A percentile compares a stretch with the other conserved stretches of the same genome.
Evolutionary conservation across 2,329 filamentous ascomycete genomes (phyloP).

Genomic region (Aspergillus caelatus): DNA sequence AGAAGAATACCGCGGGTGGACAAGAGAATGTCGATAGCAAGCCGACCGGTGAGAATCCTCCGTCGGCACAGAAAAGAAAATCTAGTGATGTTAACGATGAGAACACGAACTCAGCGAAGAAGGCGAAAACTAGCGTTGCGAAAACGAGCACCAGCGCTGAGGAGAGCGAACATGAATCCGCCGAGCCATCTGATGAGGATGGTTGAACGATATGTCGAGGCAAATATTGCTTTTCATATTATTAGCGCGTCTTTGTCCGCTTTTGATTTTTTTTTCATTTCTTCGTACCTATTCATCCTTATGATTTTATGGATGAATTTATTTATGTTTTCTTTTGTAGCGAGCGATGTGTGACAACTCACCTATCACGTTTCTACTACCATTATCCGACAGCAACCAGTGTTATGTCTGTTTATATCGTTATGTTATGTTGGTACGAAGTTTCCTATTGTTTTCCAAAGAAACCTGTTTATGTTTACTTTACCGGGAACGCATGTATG

Average conservation of each 20-base stretch:
- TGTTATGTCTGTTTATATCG: constrained; percentile 33
- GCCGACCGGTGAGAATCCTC: constrained; percentile 35
- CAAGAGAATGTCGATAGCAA: constrained; percentile 39
- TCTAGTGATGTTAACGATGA: constrained; percentile 51
- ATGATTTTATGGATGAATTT: constrained; percentile 35
- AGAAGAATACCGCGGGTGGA: constrained; percentile 52
- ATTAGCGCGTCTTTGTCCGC: background rate
- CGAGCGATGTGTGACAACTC: constrained; percentile 39
- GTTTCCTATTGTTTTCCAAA: constrained; percentile 19
- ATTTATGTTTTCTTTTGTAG: constrained; percentile 26
- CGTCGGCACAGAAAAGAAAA: constrained; percentile 54
- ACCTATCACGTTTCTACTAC: constrained; percentile 20
- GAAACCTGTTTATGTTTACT: constrained; percentile 21
- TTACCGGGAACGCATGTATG: constrained; percentile 29
- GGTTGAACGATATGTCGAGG: constrained; percentile 35
- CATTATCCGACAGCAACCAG: constrained; percentile 17
- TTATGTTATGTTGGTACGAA: constrained; percentile 33
- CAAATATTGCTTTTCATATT: background rate
- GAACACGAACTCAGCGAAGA: constrained; percentile 49
- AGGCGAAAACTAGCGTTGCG: constrained; percentile 48
- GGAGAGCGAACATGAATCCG: constrained; percentile 55
- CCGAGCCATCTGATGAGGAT: constrained; percentile 53
- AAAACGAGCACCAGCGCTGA: constrained; percentile 52
- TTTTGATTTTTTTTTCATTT: constrained; percentile 15
- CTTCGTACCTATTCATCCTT: constrained; percentile 25